Base-by-base conservation (phyloP, 2,329 filamentous ascomycete species). In the Trichoderma hamatum region DNA sequence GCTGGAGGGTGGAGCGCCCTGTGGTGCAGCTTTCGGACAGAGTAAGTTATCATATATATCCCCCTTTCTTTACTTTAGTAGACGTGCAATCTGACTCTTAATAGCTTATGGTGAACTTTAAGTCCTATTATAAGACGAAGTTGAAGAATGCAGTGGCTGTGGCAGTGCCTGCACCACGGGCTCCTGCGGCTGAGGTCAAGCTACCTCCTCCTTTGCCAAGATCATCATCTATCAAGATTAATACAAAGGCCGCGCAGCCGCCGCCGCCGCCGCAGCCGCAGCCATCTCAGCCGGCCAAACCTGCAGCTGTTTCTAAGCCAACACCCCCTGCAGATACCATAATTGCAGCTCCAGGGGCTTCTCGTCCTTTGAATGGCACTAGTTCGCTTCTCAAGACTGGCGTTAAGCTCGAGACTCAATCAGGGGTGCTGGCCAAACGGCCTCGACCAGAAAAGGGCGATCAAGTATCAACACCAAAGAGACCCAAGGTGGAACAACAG, bases 1-100 rank as follows among this genome's bases (percentile, higher is more conserved):
- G 74, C 10, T 83, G 82, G 82, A 80, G 74, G 71, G 77, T 77
- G 19, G 77, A 79, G 70, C 77, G 80, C 69, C 75, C 78, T 6
- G 72, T 74, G 11, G 75, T 78, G 67, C 77, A 79, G 70, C 74
- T 79, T n/a, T 74, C 76, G 10, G 78, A 80, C 65, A 77, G 76
- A 70, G 80, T 80, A 74, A 75, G 80, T 72, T 61, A 32, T 21
- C n/a, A n/a, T 34, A 1, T 7, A 24, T 4, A 21, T 26, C 7
- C 7, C 13, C 24, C 3, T 14, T 16, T 11, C 30, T 13, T 13
- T 26, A 24, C 24, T 10, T 54, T 11, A 19, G 10, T 24, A 24
- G 21, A 10, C 51, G n/a, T 16, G 59, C 46, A 11, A 61, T 54
- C 75, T 77, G 71, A 79, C 70, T 59, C 65, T 54, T 26, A 49